Conservation (phyloP, 2,329 filamentous ascomycete genomes). For the Aspergillus flavus region DNA sequence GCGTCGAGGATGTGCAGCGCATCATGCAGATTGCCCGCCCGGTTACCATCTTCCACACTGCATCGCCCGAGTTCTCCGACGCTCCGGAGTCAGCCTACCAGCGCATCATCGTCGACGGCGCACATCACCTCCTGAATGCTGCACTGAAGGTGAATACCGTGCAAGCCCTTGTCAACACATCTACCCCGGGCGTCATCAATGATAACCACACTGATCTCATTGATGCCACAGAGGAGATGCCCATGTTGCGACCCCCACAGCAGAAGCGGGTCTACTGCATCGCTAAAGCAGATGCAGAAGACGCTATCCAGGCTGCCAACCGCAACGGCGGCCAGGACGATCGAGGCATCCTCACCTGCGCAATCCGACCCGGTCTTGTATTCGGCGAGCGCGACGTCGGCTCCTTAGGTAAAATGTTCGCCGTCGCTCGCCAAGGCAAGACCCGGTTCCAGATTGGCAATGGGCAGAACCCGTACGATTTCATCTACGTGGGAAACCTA, state of each 20-base stretch:
- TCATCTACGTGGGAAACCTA: conserved; percentile 9
- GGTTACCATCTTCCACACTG: conserved; percentile 10
- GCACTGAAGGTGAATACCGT: not conserved
- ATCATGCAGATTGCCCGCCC: conserved; percentile 7
- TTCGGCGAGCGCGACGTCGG: conserved; percentile 9
- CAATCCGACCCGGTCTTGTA: not conserved
- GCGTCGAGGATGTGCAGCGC: not conserved
- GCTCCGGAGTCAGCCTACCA: conserved; percentile 2
- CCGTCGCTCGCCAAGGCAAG: conserved; percentile 4
- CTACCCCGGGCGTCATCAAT: conserved; percentile 10
- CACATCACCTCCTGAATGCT: conserved; percentile 2
- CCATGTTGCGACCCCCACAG: conserved; percentile 4
- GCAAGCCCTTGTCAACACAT: conserved; percentile 9
- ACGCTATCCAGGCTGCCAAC: conserved; percentile 8
- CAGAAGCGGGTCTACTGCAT: conserved; percentile 11
- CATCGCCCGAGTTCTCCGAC: conserved; percentile 13
- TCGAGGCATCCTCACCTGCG: conserved; percentile 4
- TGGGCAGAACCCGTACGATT: conserved; percentile 9
- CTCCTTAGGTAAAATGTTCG: conserved; percentile 8
- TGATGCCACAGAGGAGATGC: conserved; percentile 2
- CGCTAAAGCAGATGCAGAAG: conserved; percentile 11
- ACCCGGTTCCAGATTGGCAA: conserved; percentile 10
- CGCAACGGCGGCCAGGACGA: conserved; percentile 1
- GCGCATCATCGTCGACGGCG: conserved; percentile 1
- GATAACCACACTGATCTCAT: conserved; percentile 11